A percentile compares a stretch with the other conserved stretches of the same genome.
Conservation (phyloP, 768 basidiomycete species). For the Boletus vermiculosoides region DNA sequence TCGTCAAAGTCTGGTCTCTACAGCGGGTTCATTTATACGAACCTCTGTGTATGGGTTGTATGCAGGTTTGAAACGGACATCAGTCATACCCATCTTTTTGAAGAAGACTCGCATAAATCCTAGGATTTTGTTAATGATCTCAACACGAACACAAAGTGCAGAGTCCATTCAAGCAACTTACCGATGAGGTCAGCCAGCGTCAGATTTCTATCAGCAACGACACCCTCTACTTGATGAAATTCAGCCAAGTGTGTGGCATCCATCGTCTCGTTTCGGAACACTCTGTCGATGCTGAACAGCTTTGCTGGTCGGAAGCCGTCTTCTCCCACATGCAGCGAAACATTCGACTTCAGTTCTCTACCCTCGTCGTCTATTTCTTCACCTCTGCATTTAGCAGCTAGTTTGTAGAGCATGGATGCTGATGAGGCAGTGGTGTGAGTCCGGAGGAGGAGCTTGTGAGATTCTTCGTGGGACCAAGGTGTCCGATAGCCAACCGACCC, state of each 20-base stretch:
- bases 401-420: constrained; percentile 88
- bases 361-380: constrained; percentile 45
- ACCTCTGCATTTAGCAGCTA: constrained; percentile 80
- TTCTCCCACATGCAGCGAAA: constrained; percentile 27
- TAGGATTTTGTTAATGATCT: constrained; percentile 27
- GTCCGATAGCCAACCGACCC: constrained; percentile 97
- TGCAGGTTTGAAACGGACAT: constrained; percentile 96
- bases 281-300: constrained; percentile 95
- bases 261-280: constrained; percentile 98
- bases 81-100: constrained; percentile 93
- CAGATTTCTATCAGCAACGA: constrained; percentile 90
- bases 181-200: constrained; percentile 96
- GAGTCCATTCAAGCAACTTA: constrained; percentile 32
- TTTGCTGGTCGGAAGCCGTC: constrained; percentile 91
- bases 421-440: constrained; percentile 98
- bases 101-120: constrained; percentile 99
- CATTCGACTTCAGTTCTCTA: constrained; percentile 4
- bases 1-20: background rate
- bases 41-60: constrained; percentile 99
- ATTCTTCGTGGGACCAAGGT: constrained; percentile 92
- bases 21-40: background rate
- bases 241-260: constrained; percentile 98
- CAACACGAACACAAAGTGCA: background rate
- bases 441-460: constrained; percentile 85
- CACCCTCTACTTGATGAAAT: constrained; percentile 99